These are phyloP conservation scores for Nemania bipapillata DNA, from an alignment of 2,329 filamentous ascomycete genomes.

Conservation along the genomic window DNA sequence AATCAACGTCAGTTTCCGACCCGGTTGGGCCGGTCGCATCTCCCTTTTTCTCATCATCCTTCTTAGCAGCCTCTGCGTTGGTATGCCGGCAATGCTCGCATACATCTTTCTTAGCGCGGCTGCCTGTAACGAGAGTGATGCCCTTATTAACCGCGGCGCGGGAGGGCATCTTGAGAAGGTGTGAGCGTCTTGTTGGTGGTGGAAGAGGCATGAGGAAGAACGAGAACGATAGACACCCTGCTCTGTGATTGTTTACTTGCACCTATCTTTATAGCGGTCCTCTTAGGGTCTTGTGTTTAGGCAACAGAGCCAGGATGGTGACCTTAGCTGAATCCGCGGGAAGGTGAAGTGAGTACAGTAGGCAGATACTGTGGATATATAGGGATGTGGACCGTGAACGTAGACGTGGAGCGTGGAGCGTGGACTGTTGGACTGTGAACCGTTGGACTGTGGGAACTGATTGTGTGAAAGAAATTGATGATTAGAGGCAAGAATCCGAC, in stretches of 20 bases:
- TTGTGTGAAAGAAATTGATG: background rate
- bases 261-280: background rate
- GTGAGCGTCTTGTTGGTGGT: background rate
- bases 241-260: background rate
- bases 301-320: background rate
- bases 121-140: background rate
- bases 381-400: no score
- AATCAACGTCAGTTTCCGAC: background rate
- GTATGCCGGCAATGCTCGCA: conserved; percentile 5
- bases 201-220: background rate
- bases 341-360: background rate
- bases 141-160: background rate
- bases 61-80: background rate
- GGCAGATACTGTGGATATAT: background rate
- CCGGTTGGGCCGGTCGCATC: background rate
- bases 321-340: background rate
- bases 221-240: no score
- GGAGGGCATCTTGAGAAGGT: background rate
- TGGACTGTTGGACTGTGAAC: no score
- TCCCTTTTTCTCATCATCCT: background rate
- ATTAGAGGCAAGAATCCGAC: background rate
- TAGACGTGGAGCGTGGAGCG: no score
- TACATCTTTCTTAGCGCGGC: background rate
- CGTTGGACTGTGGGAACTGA: no score
- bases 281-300: background rate